These are phyloP conservation scores for Alternaria sp. DNA, from an alignment of 2,329 filamentous ascomycete species.

Conservation along the genomic window DNA sequence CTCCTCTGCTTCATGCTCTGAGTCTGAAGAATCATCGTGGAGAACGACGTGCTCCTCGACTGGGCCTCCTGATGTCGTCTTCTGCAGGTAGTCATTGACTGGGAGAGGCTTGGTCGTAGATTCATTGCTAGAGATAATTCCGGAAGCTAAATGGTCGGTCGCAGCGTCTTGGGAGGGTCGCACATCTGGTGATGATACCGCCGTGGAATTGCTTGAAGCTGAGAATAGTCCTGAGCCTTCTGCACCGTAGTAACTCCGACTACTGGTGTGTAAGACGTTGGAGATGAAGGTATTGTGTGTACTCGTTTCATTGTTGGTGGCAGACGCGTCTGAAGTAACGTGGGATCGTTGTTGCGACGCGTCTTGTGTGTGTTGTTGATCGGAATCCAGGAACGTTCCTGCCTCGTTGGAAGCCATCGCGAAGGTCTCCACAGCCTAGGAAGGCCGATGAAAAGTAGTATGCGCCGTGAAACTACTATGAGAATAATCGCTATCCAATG, in stretches of 20 bases:
- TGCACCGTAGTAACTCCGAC: conserved; percentile 17
- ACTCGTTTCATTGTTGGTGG: neutral
- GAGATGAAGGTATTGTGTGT: conserved; percentile 21
- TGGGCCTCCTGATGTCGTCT: conserved; percentile 3
- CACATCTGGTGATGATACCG: conserved; percentile 10
- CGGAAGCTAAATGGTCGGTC: neutral
- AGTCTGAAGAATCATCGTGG: conserved; percentile 23
- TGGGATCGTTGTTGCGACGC: conserved; percentile 19
- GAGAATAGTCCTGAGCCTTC: conserved; percentile 13
- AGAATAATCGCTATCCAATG: neutral
- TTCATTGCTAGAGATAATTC: neutral
- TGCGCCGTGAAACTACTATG: neutral
- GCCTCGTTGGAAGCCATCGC: conserved; percentile 41
- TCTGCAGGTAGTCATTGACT: neutral
- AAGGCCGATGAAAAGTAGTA: neutral
- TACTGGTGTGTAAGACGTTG: conserved; percentile 27
- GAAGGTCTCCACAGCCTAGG: conserved; percentile 2
- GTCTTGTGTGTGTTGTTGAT: conserved; percentile 31
- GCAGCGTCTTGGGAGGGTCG: conserved; percentile 1
- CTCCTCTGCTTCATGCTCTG: conserved; percentile 28
- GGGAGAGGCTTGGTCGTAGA: neutral
- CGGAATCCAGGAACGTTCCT: conserved; percentile 40
- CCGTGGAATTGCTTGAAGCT: conserved; percentile 19
- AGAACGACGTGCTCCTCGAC: conserved; percentile 23
- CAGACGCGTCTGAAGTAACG: neutral